Evolutionary conservation across 148 eudicot genomes (phyloP), one percentile per base, ranked within the genome.

Genomic region (Rhododendron henanense): DNA sequence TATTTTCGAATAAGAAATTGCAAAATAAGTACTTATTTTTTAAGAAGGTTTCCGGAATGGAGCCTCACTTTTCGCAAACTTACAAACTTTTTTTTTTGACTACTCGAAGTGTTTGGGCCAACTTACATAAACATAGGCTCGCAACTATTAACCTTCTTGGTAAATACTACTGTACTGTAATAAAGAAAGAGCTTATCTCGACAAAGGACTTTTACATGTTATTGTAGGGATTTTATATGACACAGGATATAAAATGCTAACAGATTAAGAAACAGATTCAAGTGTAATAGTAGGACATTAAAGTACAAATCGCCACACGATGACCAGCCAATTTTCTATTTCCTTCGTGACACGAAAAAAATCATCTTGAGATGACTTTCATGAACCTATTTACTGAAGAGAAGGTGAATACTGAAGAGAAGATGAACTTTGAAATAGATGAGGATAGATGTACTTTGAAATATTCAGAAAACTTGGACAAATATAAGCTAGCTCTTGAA

Each of bases 321-420:
- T 28, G 31, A 44, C 55, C 5, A 0, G 21, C 31, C 18, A 65
- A 33, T 23, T 81, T 81, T 44, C 35, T 18, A 33, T 23, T 81
- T 81, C 69, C 35, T 33, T 51, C 2, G 61, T 21, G 10, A 48
- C 16, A 63, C 23, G 25, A n/a, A 18, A 16, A 57, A 82, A 61
- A 18, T 88, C 88, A 93, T 89, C 89, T 92, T 50, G 96, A 93
- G 85, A 97, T 91, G 84, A 92, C 93, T 93, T 89, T 93, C 96
- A 97, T 92, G 85, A 97, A 95, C 84, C 98, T 89, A 81, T 91
- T 92, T 37, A 97, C 11, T 47, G 11, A 47, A 47, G 50, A 8
- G 48, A 47, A 47, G 48, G 8, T 47, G 48, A 7, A 8, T 41
- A 41, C 44, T 47, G 48, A 47, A 47, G 50, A 47, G 50, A 47